Evolutionary conservation across 1,284 basidiomycete genomes (phyloP), one percentile per base, ranked within the genome.

Genomic region (Trichosporon sp.): DNA sequence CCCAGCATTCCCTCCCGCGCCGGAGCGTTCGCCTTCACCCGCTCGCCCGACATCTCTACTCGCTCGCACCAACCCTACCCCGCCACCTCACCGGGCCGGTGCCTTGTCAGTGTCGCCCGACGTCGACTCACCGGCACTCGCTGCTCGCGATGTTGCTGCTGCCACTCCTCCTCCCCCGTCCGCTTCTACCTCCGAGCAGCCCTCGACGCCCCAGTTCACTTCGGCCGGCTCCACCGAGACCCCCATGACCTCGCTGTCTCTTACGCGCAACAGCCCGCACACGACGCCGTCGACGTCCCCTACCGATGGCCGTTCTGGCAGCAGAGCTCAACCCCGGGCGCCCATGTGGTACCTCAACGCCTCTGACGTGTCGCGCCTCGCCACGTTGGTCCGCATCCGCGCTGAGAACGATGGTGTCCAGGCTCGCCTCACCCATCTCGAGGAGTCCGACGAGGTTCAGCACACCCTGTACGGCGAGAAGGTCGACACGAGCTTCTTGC

Each of bases 391-490:
- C 32, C 65, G 67, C 53, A 58, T 65, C 3, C 68, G 66, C 42
- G 64, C 83, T 83, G 12, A 66, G 58, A 69, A 73, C 58, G 62
- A 69, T 44, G 56, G 56, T 18, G 9, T 60, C 56, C 42, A 34
- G 18, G 35, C 64, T 47, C 44, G 62, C 34, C 66, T 29, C 47
- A 64, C 53, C 38, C 68, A 84, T 2, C 11, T 65, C 15, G 42
- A 84, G 32, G 77, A 81, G 47, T 75, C 87, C 69, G 87, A 91
- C 73, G 86, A 88, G 12, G 88, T 91, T 21, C 90, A 92, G 68
- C 88, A 88, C 72, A 76, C 90, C 77, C 77, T 93, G 66, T 92
- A 93, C 78, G 92, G 92, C 86, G 75, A 78, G 34, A 74, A 69
- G 60, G 65, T 75, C 3, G 71, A 91, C 69, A 73, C 88, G 72